Percentiles rank a stretch among this genome's conserved stretches.
phyloP scores from a whole-genome alignment of 202 grass and related monocot genomes.

The Schoenoplectus tabernaemontani region DNA sequence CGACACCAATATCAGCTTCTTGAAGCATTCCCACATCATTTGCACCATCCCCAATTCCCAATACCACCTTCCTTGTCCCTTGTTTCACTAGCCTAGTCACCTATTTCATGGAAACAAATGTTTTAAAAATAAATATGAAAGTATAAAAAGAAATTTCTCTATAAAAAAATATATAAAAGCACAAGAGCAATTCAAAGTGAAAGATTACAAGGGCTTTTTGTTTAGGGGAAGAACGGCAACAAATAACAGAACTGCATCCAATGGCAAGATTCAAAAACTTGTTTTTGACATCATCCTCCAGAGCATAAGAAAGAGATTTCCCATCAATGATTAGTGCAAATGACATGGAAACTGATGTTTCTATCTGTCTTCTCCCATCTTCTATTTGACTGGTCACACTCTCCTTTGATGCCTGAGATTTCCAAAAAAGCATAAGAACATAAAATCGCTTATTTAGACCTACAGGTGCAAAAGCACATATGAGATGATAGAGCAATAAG shows the following conservation, averaged over 20 bases:
- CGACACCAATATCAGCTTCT: constrained; percentile 97
- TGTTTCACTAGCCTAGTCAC: constrained; percentile 93
- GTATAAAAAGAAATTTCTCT: neutral
- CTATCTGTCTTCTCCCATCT: constrained; percentile 53
- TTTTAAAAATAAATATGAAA: neutral
- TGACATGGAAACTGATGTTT: constrained; percentile 34
- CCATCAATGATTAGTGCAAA: constrained; percentile 95
- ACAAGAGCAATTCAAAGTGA: neutral
- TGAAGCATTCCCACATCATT: constrained; percentile 99
- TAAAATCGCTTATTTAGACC: neutral
- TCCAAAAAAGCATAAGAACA: constrained; percentile 28
- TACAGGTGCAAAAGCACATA: neutral
- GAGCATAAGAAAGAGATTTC: constrained; percentile 83
- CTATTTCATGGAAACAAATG: constrained; percentile 29
- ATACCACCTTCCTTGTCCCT: constrained; percentile 58
- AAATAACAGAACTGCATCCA: constrained; percentile 84
- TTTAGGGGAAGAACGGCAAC: constrained; percentile 95
- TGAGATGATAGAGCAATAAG: neutral
- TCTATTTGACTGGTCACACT: constrained; percentile 69
- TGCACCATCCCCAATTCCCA: constrained; percentile 94
- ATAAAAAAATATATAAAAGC: constrained; percentile 7
- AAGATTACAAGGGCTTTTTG: constrained; percentile 90
- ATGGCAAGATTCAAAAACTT: constrained; percentile 80
- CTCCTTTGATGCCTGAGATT: constrained; percentile 70
- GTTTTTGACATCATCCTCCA: constrained; percentile 80